Evolutionary conservation across 495 filamentous ascomycete genomes (phyloP), one percentile per base, ranked within the genome.

Genomic region (Trypethelium eluteriae): DNA sequence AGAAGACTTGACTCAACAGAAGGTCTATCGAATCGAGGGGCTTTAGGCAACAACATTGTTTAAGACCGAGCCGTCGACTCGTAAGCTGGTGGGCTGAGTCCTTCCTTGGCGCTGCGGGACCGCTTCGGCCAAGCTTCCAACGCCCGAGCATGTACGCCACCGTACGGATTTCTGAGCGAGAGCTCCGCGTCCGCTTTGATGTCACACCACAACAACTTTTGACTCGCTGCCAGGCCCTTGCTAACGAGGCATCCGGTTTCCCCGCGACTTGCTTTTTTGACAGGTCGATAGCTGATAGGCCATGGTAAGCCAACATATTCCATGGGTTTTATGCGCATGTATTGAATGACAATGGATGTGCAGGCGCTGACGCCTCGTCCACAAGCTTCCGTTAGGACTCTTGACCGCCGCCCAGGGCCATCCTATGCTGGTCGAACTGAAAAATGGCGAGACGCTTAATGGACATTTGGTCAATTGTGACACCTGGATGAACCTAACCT

Each of bases 371-470:
- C 46, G 18, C 25, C 38, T 49, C 18, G 11, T 56, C 38, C 2
- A 50, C 53, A 63, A 97, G 94, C 80, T 98, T 67, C 94, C 94
- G 67, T 83, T 98, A 69, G 95, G 93, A 65, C 88, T 98, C 41
- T 82, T 98, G 47, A 96, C 88, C 66, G 94, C 93, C 73, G 93
- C 94, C 64, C 91, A 96, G 81, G 95, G 95, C 84, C 91, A 96
- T 78, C 93, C 93, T 12, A 98, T 98, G 92, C 90, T 98, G 64
- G 94, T 98, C 53, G 94, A 98, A 82, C 90, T 98, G 69, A 98
- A 98, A 83, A 96, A 93, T 72, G 95, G 94, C 77, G 95, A 98
- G 76, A 98, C 93, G 0, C 82, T 98, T 62, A 98, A 98, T 79
- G 94, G 94, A 70, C 92, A 96, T 74, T 82, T 98, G 64, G 88